Evolutionary conservation across 2,329 filamentous ascomycete species (phyloP).

Genomic region (Colletotrichum sp.): DNA sequence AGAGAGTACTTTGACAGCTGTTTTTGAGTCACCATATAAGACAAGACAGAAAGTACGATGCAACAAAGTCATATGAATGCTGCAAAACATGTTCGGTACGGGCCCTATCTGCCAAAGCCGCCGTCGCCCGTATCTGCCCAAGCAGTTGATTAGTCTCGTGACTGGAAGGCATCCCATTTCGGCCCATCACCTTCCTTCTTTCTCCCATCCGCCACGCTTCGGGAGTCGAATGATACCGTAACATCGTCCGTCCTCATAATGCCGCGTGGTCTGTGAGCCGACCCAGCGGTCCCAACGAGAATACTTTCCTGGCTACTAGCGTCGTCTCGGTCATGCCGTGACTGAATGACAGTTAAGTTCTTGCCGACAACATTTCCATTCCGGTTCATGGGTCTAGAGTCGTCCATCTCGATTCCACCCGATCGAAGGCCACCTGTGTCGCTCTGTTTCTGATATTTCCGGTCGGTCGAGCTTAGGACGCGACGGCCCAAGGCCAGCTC

Average conservation of each 20-base stretch:
- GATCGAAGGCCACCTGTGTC: background rate
- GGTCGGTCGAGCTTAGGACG: background rate
- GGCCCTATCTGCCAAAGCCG: background rate
- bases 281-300: background rate
- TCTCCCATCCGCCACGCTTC: background rate
- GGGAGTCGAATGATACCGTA: background rate
- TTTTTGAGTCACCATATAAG: background rate
- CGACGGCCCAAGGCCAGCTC: background rate
- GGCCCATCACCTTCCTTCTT: background rate
- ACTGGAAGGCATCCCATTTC: background rate
- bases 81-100: background rate
- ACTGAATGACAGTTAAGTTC: background rate
- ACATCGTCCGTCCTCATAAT: background rate
- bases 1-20: background rate
- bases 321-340: background rate
- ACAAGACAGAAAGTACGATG: background rate
- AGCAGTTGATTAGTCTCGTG: background rate
- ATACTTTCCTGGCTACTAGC: conserved; percentile 1
- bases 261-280: background rate
- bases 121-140: background rate
- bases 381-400: background rate
- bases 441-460: background rate
- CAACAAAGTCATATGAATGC: accelerated
- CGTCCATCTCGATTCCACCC: background rate
- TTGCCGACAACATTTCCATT: background rate